phyloP scores from a whole-genome alignment of 2,329 filamentous ascomycete species.

The Colletotrichum destructivum region DNA sequence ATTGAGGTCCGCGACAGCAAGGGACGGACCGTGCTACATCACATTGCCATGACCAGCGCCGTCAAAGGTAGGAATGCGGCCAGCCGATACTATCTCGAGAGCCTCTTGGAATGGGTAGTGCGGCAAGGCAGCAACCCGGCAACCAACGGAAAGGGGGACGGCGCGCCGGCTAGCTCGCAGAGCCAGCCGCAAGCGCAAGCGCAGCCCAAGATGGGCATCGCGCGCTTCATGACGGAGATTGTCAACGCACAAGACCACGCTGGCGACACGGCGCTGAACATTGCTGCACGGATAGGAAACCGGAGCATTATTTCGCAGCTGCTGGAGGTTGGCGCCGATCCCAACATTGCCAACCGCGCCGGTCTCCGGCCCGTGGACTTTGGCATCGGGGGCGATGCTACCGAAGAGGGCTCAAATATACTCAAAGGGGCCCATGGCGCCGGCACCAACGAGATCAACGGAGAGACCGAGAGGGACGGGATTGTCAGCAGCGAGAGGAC shows the following conservation, averaged over 20 bases:
- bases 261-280: slow-evolving; percentile 94
- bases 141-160: slow-evolving; percentile 47
- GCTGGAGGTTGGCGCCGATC: slow-evolving; percentile 93
- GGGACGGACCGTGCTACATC: slow-evolving; percentile 92
- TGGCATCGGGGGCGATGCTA: slow-evolving; percentile 82
- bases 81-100: slow-evolving; percentile 96
- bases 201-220: slow-evolving; percentile 83
- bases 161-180: slow-evolving; percentile 58
- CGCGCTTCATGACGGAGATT: slow-evolving; percentile 96
- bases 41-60: slow-evolving; percentile 95
- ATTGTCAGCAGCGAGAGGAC: slow-evolving; percentile 67
- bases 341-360: slow-evolving; percentile 91
- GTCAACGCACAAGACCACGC: slow-evolving; percentile 95
- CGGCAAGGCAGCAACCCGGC: slow-evolving; percentile 78
- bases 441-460: slow-evolving; percentile 48
- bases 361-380: slow-evolving; percentile 94
- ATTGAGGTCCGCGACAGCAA: slow-evolving; percentile 93
- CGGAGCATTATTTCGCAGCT: slow-evolving; percentile 96
- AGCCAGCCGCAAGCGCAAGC: slow-evolving; percentile 47
- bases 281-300: slow-evolving; percentile 93
- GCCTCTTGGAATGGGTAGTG: slow-evolving; percentile 93
- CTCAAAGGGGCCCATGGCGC: slow-evolving; percentile 2
- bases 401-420: slow-evolving; percentile 50
- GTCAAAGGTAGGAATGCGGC: slow-evolving; percentile 94
- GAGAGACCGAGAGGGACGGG: slow-evolving; percentile 62